Evolutionary conservation across 2,329 filamentous ascomycete species (phyloP).

Genomic region (Fusarium pseudonygamai): DNA sequence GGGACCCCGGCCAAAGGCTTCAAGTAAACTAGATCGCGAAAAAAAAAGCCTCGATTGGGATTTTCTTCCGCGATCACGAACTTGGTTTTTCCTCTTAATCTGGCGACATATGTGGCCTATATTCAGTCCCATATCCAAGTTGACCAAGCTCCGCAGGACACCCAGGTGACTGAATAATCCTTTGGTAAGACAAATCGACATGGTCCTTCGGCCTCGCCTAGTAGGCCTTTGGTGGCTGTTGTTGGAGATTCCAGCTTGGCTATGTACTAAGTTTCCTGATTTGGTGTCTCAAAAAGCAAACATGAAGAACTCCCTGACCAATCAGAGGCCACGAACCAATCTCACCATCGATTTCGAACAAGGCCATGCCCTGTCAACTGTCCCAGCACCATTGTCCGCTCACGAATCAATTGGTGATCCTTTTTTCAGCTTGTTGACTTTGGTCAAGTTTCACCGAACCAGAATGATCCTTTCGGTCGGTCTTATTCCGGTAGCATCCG

Average conservation of each 20-base stretch:
- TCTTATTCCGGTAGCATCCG: slow-evolving; percentile 26
- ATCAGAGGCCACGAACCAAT: slow-evolving; percentile 26
- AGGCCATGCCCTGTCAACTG: slow-evolving; percentile 36
- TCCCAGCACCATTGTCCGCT: slow-evolving; percentile 22
- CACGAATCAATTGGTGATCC: slow-evolving; percentile 17
- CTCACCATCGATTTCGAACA: slow-evolving; percentile 19
- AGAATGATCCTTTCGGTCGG: slow-evolving; percentile 7
- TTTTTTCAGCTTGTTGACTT: slow-evolving; percentile 3
- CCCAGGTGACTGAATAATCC: slow-evolving; percentile 4
- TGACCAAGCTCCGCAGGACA: background rate
- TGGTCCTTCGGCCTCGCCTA: slow-evolving; percentile 29
- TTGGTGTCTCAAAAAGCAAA: slow-evolving; percentile 40
- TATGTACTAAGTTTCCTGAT: slow-evolving; percentile 14
- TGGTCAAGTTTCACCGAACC: slow-evolving; percentile 3
- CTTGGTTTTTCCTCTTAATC: slow-evolving; percentile 19
- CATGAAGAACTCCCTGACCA: slow-evolving; percentile 29
- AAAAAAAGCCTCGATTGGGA: slow-evolving; percentile 16
- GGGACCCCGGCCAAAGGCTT: slow-evolving; percentile 28
- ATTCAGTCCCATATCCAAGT: background rate
- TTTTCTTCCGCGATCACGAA: slow-evolving; percentile 4
- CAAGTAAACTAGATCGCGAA: slow-evolving; percentile 33
- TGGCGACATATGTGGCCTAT: background rate
- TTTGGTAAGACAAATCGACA: slow-evolving; percentile 7
- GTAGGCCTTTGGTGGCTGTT: slow-evolving; percentile 17
- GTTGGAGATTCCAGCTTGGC: slow-evolving; percentile 34